A percentile compares a stretch with the other conserved stretches of the same genome.
phyloP scores from a whole-genome alignment of 371 early-diverging fungal genomes.

The Mucor circinelloides region DNA sequence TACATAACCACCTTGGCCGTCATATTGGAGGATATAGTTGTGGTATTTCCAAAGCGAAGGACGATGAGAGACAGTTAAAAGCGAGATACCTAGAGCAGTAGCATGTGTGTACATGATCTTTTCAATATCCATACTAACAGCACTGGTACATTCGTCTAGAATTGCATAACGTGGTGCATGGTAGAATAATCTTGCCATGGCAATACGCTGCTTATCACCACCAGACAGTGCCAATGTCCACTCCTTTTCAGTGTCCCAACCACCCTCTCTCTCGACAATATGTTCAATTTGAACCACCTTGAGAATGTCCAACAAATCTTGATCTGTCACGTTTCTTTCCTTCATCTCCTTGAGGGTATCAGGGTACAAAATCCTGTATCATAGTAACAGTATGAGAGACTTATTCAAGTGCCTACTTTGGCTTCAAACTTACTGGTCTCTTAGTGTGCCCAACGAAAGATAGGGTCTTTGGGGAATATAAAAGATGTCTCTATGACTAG shows the following conservation, averaged over 20 bases:
- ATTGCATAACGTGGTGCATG: conserved; percentile 90
- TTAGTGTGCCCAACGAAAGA: conserved; percentile 89
- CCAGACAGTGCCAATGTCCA: conserved; percentile 86
- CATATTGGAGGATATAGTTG: conserved; percentile 82
- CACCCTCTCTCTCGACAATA: conserved; percentile 87
- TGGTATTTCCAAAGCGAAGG: conserved; percentile 90
- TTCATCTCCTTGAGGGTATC: conserved; percentile 74
- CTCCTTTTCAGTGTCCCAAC: conserved; percentile 84
- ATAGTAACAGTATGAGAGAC: background rate
- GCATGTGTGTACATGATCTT: conserved; percentile 90
- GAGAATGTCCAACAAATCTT: conserved; percentile 70
- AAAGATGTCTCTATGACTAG: conserved; percentile 84
- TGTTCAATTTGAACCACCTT: conserved; percentile 75
- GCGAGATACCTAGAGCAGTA: conserved; percentile 79
- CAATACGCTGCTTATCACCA: conserved; percentile 88
- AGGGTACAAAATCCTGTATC: conserved; percentile 79
- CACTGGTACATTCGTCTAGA: conserved; percentile 90
- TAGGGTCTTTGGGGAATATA: conserved; percentile 98
- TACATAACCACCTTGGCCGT: conserved; percentile 88
- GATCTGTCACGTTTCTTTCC: conserved; percentile 62
- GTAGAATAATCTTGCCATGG: conserved; percentile 91
- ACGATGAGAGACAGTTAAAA: conserved; percentile 89
- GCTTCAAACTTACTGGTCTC: conserved; percentile 88
- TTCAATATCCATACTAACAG: conserved; percentile 91
- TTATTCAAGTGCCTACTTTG: too few species aligned